Base-by-base conservation (phyloP, 192 early-diverging fungal genomes). In the Coemansia guatemalensis region DNA sequence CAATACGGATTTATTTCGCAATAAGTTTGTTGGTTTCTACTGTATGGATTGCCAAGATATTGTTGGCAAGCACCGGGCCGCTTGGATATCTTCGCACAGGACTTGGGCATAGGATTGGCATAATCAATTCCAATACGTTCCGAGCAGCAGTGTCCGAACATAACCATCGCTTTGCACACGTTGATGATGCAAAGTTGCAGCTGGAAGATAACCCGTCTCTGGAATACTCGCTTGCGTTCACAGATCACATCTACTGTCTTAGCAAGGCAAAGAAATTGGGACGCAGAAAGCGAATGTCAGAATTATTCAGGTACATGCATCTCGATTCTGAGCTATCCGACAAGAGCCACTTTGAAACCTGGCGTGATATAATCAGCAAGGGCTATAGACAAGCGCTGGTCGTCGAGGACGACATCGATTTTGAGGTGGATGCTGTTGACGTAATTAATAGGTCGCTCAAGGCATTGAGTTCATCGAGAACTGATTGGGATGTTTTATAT, bases 391-490 rank as follows among this genome's bases (percentile, higher is more conserved):
- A 56, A 9, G 74, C 79, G 2, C 60, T 84, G 9, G 57, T 84
- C 4, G 17, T 82, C 21, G 83, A 84, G 25, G 83, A 84, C 49
- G 75, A 84, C 52, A 47, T 84, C 3, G 79, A 84, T 53, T 79
- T 84, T 61, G 78, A 81, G 33, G 17, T 78, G 9, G 64, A 67
- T 64, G 57, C 72, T 0, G 51, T 70, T 0, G 39, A 56, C 0
- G 58, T 51, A 4, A 70, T 78, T 18, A 49, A 24, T 14, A 62
- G 53, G n/a, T 64, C 76, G 0, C 35, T 81, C 18, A 51, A 48
- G 0, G 17, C 54, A 3, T 41, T 75, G 14, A 48, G 61, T 21
- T 30, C 29, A 4, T 47, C 72, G 1, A 20, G 1, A 5, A n/a
- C 54, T 0, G 25, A 59, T 39, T 84, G 83, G 83, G 79, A 81